These are phyloP conservation scores for Pythium apleroticum DNA, from an alignment of 352 stramenopile species.

Conservation along the genomic window DNA sequence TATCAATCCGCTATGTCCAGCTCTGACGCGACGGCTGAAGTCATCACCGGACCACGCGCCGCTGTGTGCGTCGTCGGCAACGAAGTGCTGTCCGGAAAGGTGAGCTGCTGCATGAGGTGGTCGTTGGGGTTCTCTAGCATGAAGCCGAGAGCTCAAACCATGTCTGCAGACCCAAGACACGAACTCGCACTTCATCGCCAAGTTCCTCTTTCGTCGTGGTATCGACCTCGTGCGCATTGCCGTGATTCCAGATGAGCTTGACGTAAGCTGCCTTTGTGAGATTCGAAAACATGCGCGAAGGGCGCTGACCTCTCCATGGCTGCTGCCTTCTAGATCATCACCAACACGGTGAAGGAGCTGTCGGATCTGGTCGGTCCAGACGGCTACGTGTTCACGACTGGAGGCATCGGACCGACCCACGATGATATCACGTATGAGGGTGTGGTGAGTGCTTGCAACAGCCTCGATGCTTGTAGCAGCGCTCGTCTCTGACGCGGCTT, in stretches of 20 bases:
- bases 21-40: neutral
- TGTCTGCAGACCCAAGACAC: conserved; percentile 38
- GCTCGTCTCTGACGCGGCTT: neutral
- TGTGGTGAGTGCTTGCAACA: conserved; percentile 38
- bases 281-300: neutral
- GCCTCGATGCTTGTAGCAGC: neutral
- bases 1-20: neutral
- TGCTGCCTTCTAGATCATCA: conserved; percentile 44
- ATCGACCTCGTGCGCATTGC: conserved; percentile 74
- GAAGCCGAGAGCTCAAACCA: neutral
- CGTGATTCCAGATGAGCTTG: conserved; percentile 76
- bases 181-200: conserved; percentile 53
- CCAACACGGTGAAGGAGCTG: conserved; percentile 71
- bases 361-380: conserved; percentile 69
- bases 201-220: conserved; percentile 78
- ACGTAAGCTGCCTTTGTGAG: conserved; percentile 30
- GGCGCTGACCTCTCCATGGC: neutral
- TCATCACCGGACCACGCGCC: conserved; percentile 28
- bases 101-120: neutral
- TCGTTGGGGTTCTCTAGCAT: neutral
- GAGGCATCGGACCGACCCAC: conserved; percentile 83
- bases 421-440: conserved; percentile 90
- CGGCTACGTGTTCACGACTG: conserved; percentile 84
- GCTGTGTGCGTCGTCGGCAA: conserved; percentile 44
- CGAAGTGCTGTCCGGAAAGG: conserved; percentile 47